Conservation (phyloP, 148 eudicot species). For the Rhododendron henanense region DNA sequence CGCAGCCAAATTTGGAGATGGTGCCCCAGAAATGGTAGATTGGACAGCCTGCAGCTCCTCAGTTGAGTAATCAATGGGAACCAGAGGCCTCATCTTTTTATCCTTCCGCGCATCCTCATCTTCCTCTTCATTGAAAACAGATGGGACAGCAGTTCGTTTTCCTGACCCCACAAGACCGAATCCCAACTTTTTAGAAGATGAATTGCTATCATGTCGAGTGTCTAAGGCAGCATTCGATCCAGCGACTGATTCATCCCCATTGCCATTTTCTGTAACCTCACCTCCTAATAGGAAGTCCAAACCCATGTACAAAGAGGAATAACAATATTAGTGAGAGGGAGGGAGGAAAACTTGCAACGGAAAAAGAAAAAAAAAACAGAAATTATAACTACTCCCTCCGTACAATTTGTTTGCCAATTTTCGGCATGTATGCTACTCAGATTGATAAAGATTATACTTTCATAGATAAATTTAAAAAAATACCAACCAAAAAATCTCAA, state of each 20-base stretch:
- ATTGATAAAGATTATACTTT: neutral
- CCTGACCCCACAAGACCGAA: conserved; percentile 90
- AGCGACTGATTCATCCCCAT: conserved; percentile 38
- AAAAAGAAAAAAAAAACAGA: neutral
- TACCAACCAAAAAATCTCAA: neutral
- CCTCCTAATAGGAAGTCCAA: conserved; percentile 34
- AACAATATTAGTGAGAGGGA: neutral
- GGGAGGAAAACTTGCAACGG: neutral
- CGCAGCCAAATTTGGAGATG: conserved; percentile 46
- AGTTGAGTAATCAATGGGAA: conserved; percentile 90
- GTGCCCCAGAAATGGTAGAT: conserved; percentile 35
- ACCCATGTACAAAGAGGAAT: neutral
- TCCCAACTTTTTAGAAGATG: conserved; percentile 63
- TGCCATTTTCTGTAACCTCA: conserved; percentile 52
- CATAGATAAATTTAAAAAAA: neutral
- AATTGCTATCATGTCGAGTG: conserved; percentile 36
- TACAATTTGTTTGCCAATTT: neutral
- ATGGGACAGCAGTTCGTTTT: conserved; percentile 78
- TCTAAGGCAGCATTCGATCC: conserved; percentile 41
- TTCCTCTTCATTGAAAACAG: conserved; percentile 86
- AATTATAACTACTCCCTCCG: neutral
- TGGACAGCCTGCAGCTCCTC: conserved; percentile 77
- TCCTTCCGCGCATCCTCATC: conserved; percentile 92
- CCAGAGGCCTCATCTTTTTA: conserved; percentile 94
- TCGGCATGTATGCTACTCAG: neutral